These are phyloP conservation scores for Tephrocybe rancida DNA, from an alignment of 768 basidiomycete species.

Conservation along the genomic window DNA sequence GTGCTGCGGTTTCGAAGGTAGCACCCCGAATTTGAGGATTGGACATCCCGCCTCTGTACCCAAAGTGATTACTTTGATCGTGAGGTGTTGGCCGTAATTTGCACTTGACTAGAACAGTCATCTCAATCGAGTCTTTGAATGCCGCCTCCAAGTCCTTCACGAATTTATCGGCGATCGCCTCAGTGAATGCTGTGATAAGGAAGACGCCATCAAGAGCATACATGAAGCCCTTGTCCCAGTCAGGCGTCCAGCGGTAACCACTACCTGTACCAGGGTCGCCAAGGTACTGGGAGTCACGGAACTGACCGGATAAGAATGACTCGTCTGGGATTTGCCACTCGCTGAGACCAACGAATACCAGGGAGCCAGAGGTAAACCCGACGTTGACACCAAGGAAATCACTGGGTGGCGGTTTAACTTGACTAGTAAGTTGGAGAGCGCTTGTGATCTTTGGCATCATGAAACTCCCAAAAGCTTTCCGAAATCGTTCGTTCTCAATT, in stretches of 20 bases:
- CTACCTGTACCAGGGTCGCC: conserved; percentile 4
- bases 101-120: neutral
- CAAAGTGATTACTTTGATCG: conserved; percentile 9
- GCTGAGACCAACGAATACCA: neutral
- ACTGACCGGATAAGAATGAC: conserved; percentile 11
- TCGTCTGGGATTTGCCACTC: conserved; percentile 7
- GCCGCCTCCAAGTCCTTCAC: neutral
- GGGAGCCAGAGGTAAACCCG: neutral
- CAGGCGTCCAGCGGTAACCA: conserved; percentile 1
- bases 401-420: neutral
- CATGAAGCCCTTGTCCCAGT: conserved; percentile 7
- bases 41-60: conserved; percentile 10
- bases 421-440: neutral
- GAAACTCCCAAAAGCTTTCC: neutral
- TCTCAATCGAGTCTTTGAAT: neutral
- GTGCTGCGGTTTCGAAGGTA: neutral
- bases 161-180: neutral
- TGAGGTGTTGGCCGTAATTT: too few relatives aligned
- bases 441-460: neutral
- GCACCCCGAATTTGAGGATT: conserved; percentile 8
- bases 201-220: conserved; percentile 11
- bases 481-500: neutral
- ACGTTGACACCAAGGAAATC: neutral
- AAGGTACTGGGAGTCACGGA: conserved; percentile 3
- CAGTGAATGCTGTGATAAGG: conserved; percentile 7